These are phyloP conservation scores for Pyrrhoderma noxium DNA, from an alignment of 1,284 basidiomycete genomes.

Conservation along the genomic window DNA sequence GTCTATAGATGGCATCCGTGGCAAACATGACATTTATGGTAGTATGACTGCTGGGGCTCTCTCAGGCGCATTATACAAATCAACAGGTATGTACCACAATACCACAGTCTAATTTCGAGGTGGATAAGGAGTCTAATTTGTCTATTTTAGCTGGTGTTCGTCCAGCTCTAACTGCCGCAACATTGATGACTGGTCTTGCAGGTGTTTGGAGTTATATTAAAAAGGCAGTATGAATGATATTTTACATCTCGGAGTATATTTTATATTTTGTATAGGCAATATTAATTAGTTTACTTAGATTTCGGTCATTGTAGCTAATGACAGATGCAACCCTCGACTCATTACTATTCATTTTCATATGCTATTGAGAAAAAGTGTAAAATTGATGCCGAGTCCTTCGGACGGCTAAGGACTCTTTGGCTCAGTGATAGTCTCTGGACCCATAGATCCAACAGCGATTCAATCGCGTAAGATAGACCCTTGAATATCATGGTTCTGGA, in stretches of 20 bases:
- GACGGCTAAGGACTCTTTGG: too few species aligned
- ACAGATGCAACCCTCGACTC: not conserved
- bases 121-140: conserved; percentile 15
- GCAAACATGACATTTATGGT: conserved; percentile 87
- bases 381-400: not conserved
- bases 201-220: conserved; percentile 92
- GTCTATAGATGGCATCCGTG: conserved; percentile 81
- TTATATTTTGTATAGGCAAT: conserved; percentile 9
- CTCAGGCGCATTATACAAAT: conserved; percentile 90
- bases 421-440: not conserved
- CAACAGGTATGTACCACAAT: conserved; percentile 68
- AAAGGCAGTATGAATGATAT: conserved; percentile 50
- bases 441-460: conserved; percentile 1
- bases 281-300: conserved; percentile 18
- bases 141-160: conserved; percentile 72
- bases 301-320: conserved; percentile 2
- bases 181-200: conserved; percentile 81
- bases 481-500: conserved; percentile 6
- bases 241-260: conserved; percentile 9
- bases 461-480: not conserved
- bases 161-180: conserved; percentile 83
- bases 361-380: not conserved
- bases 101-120: conserved; percentile 2
- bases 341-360: not conserved
- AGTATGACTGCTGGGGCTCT: conserved; percentile 89